A percentile compares a stretch with the other conserved stretches of the same genome.
phyloP scores from a whole-genome alignment of 2,329 filamentous ascomycete species.

The Sclerotinia trifoliorum region DNA sequence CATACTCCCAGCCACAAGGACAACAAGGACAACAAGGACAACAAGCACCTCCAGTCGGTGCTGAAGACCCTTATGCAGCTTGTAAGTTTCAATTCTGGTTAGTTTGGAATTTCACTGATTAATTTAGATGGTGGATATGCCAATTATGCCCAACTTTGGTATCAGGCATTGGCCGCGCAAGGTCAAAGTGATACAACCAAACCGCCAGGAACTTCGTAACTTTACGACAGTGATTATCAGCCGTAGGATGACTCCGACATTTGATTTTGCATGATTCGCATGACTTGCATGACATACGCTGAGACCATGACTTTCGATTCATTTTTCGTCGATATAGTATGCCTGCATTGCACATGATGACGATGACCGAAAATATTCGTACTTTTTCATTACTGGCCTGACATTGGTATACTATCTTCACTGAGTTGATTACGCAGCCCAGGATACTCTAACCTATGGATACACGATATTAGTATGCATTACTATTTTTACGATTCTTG shows the following conservation, averaged over 20 bases:
- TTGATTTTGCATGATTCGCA: constrained; percentile 38
- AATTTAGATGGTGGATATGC: constrained; percentile 72
- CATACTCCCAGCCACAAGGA: constrained; percentile 43
- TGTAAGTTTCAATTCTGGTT: constrained; percentile 50
- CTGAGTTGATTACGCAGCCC: constrained; percentile 23
- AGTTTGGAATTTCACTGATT: constrained; percentile 24
- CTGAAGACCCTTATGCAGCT: constrained; percentile 69
- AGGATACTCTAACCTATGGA: constrained; percentile 20
- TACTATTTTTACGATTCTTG: constrained; percentile 17
- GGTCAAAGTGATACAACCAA: constrained; percentile 42
- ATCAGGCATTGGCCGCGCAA: constrained; percentile 62
- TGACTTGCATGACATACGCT: constrained; percentile 36
- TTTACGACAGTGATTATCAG: constrained; percentile 30
- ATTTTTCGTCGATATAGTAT: constrained; percentile 39
- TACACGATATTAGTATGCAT: constrained; percentile 21
- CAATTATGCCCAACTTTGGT: constrained; percentile 78
- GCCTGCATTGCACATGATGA: constrained; percentile 39
- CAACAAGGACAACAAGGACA: constrained; percentile 43
- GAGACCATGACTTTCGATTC: constrained; percentile 40
- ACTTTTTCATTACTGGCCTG: constrained; percentile 16
- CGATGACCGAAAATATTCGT: constrained; percentile 23
- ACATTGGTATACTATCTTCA: constrained; percentile 23
- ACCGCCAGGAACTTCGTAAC: constrained; percentile 44
- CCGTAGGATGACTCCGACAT: constrained; percentile 34
- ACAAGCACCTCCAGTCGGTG: constrained; percentile 48